Evolutionary conservation across 208 protist species (phyloP).

Genomic region (Trichomonas vaginalis): DNA sequence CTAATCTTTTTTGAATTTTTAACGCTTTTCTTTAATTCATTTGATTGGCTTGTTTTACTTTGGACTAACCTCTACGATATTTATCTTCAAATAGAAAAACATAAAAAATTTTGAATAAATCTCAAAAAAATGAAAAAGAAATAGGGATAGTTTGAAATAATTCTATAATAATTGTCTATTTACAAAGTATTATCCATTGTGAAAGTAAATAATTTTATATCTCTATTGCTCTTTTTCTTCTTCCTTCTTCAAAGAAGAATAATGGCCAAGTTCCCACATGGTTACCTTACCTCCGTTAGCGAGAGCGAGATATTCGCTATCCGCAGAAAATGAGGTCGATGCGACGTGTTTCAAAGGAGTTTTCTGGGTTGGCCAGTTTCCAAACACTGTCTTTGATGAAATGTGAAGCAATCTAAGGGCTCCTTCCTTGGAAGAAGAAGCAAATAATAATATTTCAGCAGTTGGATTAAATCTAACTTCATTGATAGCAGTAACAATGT

Average conservation of each 20-base stretch:
- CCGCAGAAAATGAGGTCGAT: neutral
- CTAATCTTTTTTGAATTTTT: too few species aligned
- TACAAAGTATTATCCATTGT: too few species aligned
- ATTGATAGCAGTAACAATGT: neutral
- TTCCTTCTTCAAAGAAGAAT: neutral
- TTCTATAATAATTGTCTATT: too few species aligned
- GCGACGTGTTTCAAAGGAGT: neutral
- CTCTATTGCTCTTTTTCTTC: neutral
- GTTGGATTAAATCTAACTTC: slow-evolving; percentile 15
- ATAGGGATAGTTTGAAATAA: too few species aligned
- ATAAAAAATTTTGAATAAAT: too few species aligned
- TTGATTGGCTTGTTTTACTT: too few species aligned
- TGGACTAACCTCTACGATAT: too few species aligned
- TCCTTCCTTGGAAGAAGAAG: neutral
- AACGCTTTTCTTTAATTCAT: too few species aligned
- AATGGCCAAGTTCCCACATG: neutral
- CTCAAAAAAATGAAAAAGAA: too few species aligned
- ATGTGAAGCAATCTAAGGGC: neutral
- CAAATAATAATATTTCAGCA: neutral
- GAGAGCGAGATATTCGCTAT: neutral
- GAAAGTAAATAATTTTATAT: neutral
- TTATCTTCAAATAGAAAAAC: too few species aligned
- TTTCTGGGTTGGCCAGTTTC: slow-evolving; percentile 5
- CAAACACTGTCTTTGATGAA: neutral
- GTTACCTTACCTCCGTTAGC: neutral